A percentile compares a stretch with the other conserved stretches of the same genome.
These are phyloP conservation scores for Aciculosporium take DNA, from an alignment of 2,329 filamentous ascomycete species.

Conservation along the genomic window DNA sequence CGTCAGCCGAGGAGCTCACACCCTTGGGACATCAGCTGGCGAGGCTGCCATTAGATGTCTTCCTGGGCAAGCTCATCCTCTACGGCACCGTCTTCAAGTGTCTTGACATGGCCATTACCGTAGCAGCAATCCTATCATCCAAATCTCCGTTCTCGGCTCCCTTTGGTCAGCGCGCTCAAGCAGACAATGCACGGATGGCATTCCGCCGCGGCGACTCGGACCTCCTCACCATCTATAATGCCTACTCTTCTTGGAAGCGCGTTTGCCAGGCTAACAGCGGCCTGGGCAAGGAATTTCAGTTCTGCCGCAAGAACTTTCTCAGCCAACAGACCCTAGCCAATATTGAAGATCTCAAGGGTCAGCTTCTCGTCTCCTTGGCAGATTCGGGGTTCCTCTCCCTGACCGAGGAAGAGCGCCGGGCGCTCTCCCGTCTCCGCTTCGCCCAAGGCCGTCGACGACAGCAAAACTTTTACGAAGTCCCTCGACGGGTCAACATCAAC, in stretches of 20 bases:
- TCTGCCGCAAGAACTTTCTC: constrained; percentile 89
- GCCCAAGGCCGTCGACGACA: constrained; percentile 40
- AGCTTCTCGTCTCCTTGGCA: constrained; percentile 69
- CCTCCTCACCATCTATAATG: constrained; percentile 83
- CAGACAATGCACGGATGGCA: constrained; percentile 60
- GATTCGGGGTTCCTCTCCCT: constrained; percentile 74
- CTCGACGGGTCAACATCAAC: constrained; percentile 57
- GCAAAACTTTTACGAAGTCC: constrained; percentile 69
- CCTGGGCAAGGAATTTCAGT: constrained; percentile 64
- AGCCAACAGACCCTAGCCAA: constrained; percentile 77
- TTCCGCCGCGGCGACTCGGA: constrained; percentile 87
- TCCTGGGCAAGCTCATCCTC: constrained; percentile 84
- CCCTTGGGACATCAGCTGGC: constrained; percentile 76
- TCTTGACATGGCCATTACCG: constrained; percentile 79
- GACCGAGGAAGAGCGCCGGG: constrained; percentile 55
- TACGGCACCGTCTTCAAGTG: constrained; percentile 79
- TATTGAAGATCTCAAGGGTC: constrained; percentile 90
- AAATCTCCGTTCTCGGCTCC: constrained; percentile 88
- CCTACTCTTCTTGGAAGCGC: constrained; percentile 77
- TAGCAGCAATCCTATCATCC: constrained; percentile 83
- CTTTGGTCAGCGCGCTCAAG: constrained; percentile 69
- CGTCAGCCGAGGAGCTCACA: constrained; percentile 67
- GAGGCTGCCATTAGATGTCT: constrained; percentile 80
- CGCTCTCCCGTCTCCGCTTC: constrained; percentile 55
- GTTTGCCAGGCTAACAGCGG: constrained; percentile 53